Evolutionary conservation across 805 yeast species (phyloP).

Genomic region (Pichia scutulata): DNA sequence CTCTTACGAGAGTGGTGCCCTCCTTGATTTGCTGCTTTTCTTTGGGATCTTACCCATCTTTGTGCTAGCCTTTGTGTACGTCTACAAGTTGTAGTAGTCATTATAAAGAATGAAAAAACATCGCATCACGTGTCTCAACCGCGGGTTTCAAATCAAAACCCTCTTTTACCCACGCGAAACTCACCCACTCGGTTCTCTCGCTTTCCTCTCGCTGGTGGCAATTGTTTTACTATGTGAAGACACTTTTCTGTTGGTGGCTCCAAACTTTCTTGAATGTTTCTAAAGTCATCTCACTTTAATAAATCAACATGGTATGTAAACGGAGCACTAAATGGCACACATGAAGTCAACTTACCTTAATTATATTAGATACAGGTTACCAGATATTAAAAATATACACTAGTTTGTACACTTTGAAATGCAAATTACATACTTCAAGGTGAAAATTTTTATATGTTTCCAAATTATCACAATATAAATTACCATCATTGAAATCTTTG

Average conservation of each 20-base stretch:
- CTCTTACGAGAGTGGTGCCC: not conserved
- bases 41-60: not conserved
- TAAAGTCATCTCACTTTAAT: not conserved
- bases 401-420: not conserved
- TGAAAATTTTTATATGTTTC: too few species aligned
- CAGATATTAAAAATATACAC: not conserved
- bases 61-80: slow-evolving; percentile 2
- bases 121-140: not conserved
- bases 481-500: too few species aligned
- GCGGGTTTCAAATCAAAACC: not conserved
- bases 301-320: not conserved
- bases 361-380: not conserved
- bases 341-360: too few species aligned
- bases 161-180: not conserved
- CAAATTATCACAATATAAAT: too few species aligned
- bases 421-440: too few species aligned
- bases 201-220: not conserved
- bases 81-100: not conserved
- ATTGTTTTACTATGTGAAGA: not conserved
- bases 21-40: not conserved
- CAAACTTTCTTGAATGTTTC: not conserved
- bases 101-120: too few species aligned
- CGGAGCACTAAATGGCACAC: not conserved
- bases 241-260: not conserved
- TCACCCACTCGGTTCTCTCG: not conserved